Evolutionary conservation across 2,329 filamentous ascomycete genomes (phyloP).

Genomic region (Penicillium sp.): DNA sequence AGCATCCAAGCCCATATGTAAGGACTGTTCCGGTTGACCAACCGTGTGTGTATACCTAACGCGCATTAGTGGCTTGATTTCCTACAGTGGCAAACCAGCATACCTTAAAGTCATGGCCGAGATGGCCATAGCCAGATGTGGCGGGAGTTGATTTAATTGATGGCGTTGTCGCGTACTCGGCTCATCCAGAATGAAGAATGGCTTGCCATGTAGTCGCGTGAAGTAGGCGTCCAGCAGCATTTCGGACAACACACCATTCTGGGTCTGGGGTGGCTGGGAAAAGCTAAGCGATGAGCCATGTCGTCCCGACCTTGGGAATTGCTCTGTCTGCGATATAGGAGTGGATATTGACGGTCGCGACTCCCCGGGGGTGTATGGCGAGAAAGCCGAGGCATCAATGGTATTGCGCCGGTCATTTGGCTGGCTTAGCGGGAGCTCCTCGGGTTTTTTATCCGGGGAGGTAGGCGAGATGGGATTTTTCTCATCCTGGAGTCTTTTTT

Average conservation of each 20-base stretch:
- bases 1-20: conserved; percentile 71
- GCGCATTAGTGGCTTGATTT: conserved; percentile 20
- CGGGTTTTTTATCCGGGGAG: conserved; percentile 38
- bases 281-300: conserved; percentile 15
- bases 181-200: conserved; percentile 80
- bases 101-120: conserved; percentile 63
- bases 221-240: conserved; percentile 78
- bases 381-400: conserved; percentile 19
- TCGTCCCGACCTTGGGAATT: conserved; percentile 13
- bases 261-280: conserved; percentile 14
- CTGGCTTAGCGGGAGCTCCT: conserved; percentile 16
- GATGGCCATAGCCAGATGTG: conserved; percentile 54
- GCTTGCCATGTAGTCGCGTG: conserved; percentile 74
- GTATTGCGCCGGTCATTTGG: conserved; percentile 20
- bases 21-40: conserved; percentile 66
- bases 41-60: conserved; percentile 70
- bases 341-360: conserved; percentile 13
- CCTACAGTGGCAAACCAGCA: conserved; percentile 13
- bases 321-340: conserved; percentile 17
- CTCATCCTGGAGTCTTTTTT: conserved; percentile 74
- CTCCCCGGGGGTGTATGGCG: conserved; percentile 15
- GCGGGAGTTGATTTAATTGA: conserved; percentile 65
- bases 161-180: conserved; percentile 70
- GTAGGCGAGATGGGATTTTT: conserved; percentile 49
- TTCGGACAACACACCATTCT: conserved; percentile 54